A percentile compares a stretch with the other conserved stretches of the same genome.
Conservation (phyloP, 169 alveolate genomes). For the Plasmodium vinckei region DNA sequence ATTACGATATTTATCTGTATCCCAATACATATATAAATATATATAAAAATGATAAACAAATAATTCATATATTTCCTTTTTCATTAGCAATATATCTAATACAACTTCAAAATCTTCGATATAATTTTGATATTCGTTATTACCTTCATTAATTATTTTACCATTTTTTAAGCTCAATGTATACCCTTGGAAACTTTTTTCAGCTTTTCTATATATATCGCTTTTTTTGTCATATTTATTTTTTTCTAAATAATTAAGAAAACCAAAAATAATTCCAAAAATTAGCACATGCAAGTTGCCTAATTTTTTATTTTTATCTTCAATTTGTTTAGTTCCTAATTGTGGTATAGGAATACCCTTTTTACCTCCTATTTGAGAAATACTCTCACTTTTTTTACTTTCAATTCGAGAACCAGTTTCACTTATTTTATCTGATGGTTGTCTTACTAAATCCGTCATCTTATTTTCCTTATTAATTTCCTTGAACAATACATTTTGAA, state of each 20-base stretch:
- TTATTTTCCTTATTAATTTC: conserved; percentile 14
- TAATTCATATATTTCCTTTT: conserved; percentile 51
- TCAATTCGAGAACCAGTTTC: background rate
- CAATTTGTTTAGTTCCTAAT: background rate
- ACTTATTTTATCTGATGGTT: background rate
- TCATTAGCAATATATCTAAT: conserved; percentile 30
- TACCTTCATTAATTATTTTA: conserved; percentile 18
- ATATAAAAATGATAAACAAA: conserved; percentile 27
- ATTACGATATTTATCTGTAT: background rate
- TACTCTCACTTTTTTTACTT: background rate
- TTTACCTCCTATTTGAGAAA: background rate
- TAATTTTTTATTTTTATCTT: background rate
- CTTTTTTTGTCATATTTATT: conserved; percentile 19
- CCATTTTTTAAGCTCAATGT: conserved; percentile 53
- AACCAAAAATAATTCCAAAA: conserved; percentile 15
- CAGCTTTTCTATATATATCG: conserved; percentile 19
- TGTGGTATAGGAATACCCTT: too few species aligned
- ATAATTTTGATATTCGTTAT: conserved; percentile 50
- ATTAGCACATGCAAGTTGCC: conserved; percentile 31
- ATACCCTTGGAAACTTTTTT: conserved; percentile 14
- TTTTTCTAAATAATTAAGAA: conserved; percentile 38
- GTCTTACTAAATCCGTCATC: background rate
- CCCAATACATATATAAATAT: conserved; percentile 49
- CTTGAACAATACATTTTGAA: conserved; percentile 7
- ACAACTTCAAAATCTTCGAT: conserved; percentile 37